Evolutionary conservation across 192 early-diverging fungal species (phyloP).

Genomic region (Coemansia sp.): DNA sequence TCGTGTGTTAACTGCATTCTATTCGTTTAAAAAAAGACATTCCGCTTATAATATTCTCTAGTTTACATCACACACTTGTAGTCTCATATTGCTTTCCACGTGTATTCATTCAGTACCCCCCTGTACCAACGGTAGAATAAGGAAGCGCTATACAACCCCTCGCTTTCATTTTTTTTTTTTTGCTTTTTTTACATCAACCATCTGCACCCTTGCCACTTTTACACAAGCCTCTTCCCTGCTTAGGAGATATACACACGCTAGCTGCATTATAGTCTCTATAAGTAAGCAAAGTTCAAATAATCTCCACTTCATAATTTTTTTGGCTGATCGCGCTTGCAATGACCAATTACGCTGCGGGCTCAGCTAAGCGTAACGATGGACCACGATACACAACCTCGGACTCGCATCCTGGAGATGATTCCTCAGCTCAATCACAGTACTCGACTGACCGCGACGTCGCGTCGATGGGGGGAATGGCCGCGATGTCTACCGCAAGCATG

Average conservation of each 20-base stretch:
- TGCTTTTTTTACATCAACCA: neutral
- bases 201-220: neutral
- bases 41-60: neutral
- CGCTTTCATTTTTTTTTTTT: neutral
- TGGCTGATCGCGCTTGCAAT: constrained; percentile 1
- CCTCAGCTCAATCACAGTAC: constrained; percentile 14
- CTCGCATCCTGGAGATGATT: neutral
- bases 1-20: constrained; percentile 2
- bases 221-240: neutral
- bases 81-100: neutral
- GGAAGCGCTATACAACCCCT: neutral
- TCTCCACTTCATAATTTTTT: neutral
- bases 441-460: constrained; percentile 9
- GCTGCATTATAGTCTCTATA: neutral
- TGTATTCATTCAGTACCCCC: constrained; percentile 3
- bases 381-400: constrained; percentile 4
- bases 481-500: neutral
- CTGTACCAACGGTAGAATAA: constrained; percentile 1
- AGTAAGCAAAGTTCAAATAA: neutral
- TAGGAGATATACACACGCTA: neutral
- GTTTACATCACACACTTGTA: neutral
- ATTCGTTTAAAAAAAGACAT: neutral
- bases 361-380: constrained; percentile 13
- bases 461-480: constrained; percentile 12
- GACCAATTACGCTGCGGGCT: constrained; percentile 5